Conservation (phyloP, 768 basidiomycete genomes). For the Termitomyces sp. region DNA sequence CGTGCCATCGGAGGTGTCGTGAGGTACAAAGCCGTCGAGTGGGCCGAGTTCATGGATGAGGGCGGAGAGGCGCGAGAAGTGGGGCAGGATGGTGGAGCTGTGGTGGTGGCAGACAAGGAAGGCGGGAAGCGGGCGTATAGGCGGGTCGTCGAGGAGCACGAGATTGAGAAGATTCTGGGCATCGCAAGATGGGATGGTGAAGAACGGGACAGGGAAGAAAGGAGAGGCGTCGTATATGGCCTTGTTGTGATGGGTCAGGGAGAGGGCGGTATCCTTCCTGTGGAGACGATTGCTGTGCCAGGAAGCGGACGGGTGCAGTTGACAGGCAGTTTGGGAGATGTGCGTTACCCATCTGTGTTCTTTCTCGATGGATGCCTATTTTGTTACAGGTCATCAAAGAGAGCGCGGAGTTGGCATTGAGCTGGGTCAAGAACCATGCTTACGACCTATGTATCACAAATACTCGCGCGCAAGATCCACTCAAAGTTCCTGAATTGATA, state of each 20-base stretch:
- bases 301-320: constrained; percentile 69
- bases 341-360: constrained; percentile 21
- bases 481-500: constrained; percentile 65
- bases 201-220: constrained; percentile 69
- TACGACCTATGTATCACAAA: constrained; percentile 76
- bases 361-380: neutral
- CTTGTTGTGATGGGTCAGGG: constrained; percentile 86
- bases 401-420: constrained; percentile 83
- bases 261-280: constrained; percentile 78
- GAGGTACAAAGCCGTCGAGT: constrained; percentile 89
- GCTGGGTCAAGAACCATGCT: constrained; percentile 87
- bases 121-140: constrained; percentile 40
- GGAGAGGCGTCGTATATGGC: constrained; percentile 76
- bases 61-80: constrained; percentile 18
- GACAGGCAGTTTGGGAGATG: constrained; percentile 82
- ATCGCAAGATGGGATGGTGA: constrained; percentile 76
- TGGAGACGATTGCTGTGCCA: constrained; percentile 78
- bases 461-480: constrained; percentile 61
- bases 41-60: constrained; percentile 61
- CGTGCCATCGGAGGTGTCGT: constrained; percentile 84
- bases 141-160: constrained; percentile 53
- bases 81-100: constrained; percentile 14
- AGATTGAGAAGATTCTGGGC: constrained; percentile 83
- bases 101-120: constrained; percentile 11
- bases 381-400: constrained; percentile 73